Conservation (phyloP, 768 basidiomycete species). For the Boletus coccyginus region DNA sequence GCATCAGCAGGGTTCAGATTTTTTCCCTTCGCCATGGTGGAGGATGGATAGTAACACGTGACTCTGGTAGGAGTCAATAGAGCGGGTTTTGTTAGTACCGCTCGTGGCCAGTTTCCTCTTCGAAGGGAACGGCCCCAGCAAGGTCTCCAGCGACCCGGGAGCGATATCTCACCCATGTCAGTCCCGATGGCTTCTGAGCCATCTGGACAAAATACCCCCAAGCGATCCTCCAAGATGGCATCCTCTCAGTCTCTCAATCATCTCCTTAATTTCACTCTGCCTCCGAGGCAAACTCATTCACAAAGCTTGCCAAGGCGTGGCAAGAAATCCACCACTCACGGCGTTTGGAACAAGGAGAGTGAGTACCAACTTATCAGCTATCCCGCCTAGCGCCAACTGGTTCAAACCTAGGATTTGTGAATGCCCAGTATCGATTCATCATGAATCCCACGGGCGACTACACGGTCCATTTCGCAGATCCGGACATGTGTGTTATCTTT, state of each 20-base stretch:
- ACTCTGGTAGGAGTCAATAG: conserved; percentile 22
- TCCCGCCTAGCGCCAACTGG: conserved; percentile 16
- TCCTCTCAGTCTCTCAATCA: conserved; percentile 69
- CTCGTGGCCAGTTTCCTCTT: conserved; percentile 39
- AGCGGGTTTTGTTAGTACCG: not conserved
- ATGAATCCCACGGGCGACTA: conserved; percentile 92
- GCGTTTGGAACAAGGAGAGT: conserved; percentile 92
- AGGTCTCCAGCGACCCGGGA: conserved; percentile 9
- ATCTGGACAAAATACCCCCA: conserved; percentile 40
- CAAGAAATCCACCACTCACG: conserved; percentile 59
- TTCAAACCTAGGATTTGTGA: conserved; percentile 76
- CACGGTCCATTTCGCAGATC: conserved; percentile 94
- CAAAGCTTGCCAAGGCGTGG: conserved; percentile 69
- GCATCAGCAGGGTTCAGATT: conserved; percentile 93
- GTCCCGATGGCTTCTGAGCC: conserved; percentile 25
- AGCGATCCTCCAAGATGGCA: conserved; percentile 67
- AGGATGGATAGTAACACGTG: conserved; percentile 22
- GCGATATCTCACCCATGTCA: conserved; percentile 24
- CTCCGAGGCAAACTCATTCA: conserved; percentile 74
- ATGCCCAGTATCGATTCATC: conserved; percentile 94
- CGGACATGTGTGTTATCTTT: conserved; percentile 75
- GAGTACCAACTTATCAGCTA: conserved; percentile 37
- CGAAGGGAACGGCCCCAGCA: conserved; percentile 45
- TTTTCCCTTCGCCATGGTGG: conserved; percentile 78
- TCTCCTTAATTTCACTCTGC: conserved; percentile 91